phyloP scores from a whole-genome alignment of 1,139 yeast genomes.

The Magnusiomyces ingens region DNA sequence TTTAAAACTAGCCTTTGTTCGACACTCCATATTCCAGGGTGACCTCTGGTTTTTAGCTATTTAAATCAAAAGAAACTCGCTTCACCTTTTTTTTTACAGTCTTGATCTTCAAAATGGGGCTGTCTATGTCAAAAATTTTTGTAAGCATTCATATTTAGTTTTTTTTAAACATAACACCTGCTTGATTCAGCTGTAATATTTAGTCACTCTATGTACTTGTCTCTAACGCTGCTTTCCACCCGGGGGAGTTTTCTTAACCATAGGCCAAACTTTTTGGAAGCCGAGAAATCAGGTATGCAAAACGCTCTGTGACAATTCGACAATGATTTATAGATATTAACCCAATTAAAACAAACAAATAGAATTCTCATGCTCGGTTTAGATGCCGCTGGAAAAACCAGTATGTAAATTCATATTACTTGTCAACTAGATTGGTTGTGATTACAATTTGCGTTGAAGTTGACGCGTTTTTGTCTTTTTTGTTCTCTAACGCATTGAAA shows the following conservation, averaged over 20 bases:
- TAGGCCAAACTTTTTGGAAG: slow-evolving; percentile 46
- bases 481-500: no score
- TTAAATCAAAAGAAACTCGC: background rate
- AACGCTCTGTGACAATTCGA: background rate
- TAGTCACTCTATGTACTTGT: background rate
- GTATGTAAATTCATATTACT: slow-evolving; percentile 32
- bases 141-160: slow-evolving; percentile 24
- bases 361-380: slow-evolving; percentile 85
- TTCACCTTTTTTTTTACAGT: background rate
- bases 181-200: background rate
- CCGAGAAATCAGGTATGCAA: slow-evolving; percentile 29
- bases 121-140: slow-evolving; percentile 42
- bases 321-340: background rate
- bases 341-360: slow-evolving; percentile 37
- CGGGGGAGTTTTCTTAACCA: background rate
- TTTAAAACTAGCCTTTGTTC: no score
- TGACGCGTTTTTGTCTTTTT: no score
- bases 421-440: no score
- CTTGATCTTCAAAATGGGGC: slow-evolving; percentile 36
- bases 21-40: no score
- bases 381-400: slow-evolving; percentile 90
- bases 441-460: no score
- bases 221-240: background rate
- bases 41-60: background rate
- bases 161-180: background rate